These are phyloP conservation scores for Fusarium haematococcum DNA, from an alignment of 2,329 filamentous ascomycete genomes.

Conservation along the genomic window DNA sequence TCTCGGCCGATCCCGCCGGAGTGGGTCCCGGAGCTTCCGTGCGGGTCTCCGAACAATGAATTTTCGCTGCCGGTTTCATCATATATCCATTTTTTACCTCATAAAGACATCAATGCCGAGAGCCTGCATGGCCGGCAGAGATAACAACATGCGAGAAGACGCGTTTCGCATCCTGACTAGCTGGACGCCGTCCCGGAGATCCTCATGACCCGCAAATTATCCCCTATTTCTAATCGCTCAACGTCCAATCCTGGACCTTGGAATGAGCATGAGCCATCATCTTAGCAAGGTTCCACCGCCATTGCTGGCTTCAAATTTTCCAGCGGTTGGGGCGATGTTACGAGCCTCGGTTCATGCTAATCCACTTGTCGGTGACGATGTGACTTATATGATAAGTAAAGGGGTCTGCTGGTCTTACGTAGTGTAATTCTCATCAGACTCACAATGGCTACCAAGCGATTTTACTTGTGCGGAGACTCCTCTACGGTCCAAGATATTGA, in stretches of 20 bases:
- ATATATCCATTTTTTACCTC: not conserved
- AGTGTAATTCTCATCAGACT: not conserved
- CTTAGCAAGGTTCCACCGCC: not conserved
- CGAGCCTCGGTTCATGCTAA: slow-evolving; percentile 3
- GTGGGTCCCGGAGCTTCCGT: slow-evolving; percentile 34
- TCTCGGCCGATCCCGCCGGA: slow-evolving; percentile 33
- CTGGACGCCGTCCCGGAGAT: not conserved
- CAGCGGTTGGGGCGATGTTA: not conserved
- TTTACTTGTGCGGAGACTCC: slow-evolving; percentile 55
- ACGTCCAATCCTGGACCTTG: not conserved
- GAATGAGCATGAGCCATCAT: not conserved
- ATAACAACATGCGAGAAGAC: not conserved
- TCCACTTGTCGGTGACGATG: not conserved
- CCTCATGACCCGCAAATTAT: not conserved
- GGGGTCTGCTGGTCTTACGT: not conserved
- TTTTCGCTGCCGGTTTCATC: slow-evolving; percentile 8
- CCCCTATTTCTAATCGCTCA: not conserved
- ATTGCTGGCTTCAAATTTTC: not conserved
- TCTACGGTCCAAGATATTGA: slow-evolving; percentile 53
- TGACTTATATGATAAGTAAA: slow-evolving; percentile 23
- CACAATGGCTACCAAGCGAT: slow-evolving; percentile 53
- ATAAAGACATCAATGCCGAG: slow-evolving; percentile 16
- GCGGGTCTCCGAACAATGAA: slow-evolving; percentile 9
- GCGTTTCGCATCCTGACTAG: not conserved
- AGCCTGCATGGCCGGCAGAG: not conserved